Evolutionary conservation across 2,329 filamentous ascomycete species (phyloP).

Genomic region (Monilinia aucupariae): DNA sequence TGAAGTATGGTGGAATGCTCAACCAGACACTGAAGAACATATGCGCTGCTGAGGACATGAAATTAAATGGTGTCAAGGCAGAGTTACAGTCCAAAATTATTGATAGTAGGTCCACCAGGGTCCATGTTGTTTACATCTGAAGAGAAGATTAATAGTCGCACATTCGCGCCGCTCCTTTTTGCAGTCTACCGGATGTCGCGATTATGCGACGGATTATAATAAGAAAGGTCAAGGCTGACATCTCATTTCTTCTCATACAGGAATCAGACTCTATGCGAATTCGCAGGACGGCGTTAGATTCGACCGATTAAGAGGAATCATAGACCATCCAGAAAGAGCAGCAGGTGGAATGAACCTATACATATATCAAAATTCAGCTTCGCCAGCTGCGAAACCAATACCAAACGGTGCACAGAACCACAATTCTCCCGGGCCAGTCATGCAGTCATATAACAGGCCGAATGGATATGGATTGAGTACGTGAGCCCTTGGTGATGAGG

Average conservation of each 20-base stretch:
- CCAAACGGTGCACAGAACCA: neutral
- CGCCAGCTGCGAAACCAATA: constrained; percentile 20
- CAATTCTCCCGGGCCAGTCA: neutral
- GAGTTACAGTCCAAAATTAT: constrained; percentile 74
- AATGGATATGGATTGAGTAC: constrained; percentile 13
- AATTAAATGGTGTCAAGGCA: constrained; percentile 78
- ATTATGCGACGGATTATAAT: neutral
- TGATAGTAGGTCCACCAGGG: constrained; percentile 68
- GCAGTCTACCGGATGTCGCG: neutral
- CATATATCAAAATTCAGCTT: constrained; percentile 18
- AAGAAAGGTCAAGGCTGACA: neutral
- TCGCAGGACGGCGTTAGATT: constrained; percentile 26
- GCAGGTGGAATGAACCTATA: neutral
- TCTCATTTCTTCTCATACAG: constrained; percentile 19
- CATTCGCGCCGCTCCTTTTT: neutral
- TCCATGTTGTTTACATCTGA: neutral
- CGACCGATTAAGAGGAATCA: constrained; percentile 28
- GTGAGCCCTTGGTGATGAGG: neutral
- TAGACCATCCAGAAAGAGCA: constrained; percentile 25
- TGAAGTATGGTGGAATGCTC: constrained; percentile 29
- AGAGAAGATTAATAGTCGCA: neutral
- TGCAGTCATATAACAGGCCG: constrained; percentile 14
- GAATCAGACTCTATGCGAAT: constrained; percentile 25
- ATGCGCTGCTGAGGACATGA: constrained; percentile 67
- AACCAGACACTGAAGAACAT: constrained; percentile 40